phyloP scores from a whole-genome alignment of 805 yeast species.

The Nakazawaea ishiwadae region DNA sequence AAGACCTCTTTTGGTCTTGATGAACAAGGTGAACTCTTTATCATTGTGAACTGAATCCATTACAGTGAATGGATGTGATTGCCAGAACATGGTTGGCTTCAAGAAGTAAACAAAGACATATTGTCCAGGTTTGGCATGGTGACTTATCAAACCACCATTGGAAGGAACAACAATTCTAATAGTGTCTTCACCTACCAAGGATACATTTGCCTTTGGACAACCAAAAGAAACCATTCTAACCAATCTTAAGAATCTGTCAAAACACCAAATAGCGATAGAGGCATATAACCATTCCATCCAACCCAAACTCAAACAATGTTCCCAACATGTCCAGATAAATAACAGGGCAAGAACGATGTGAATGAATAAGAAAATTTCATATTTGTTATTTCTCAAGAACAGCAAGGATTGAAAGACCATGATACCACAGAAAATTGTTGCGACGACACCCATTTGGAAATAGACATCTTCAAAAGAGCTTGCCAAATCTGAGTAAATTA shows the following conservation, averaged over 20 bases:
- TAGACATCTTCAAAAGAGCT: background rate
- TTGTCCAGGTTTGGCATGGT: slow-evolving; percentile 45
- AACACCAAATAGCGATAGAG: slow-evolving; percentile 42
- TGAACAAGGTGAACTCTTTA: slow-evolving; percentile 35
- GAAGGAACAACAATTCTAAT: slow-evolving; percentile 39
- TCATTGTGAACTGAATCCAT: slow-evolving; percentile 34
- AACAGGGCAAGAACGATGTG: slow-evolving; percentile 54
- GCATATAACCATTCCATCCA: slow-evolving; percentile 31
- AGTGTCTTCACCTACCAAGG: slow-evolving; percentile 24
- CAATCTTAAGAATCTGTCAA: slow-evolving; percentile 46
- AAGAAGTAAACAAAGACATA: slow-evolving; percentile 56
- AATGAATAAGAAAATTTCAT: slow-evolving; percentile 55
- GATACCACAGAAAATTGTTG: slow-evolving; percentile 35
- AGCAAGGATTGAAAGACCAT: slow-evolving; percentile 46
- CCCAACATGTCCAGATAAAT: slow-evolving; percentile 52
- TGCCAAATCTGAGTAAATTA: slow-evolving; percentile 12
- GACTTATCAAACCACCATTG: slow-evolving; percentile 31
- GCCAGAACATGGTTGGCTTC: slow-evolving; percentile 51
- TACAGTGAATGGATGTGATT: slow-evolving; percentile 71
- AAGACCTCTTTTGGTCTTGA: slow-evolving; percentile 55
- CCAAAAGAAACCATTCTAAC: slow-evolving; percentile 21
- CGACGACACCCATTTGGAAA: slow-evolving; percentile 28
- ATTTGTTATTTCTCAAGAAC: slow-evolving; percentile 44
- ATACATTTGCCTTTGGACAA: slow-evolving; percentile 18
- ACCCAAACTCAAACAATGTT: slow-evolving; percentile 43